phyloP scores from a whole-genome alignment of 495 filamentous ascomycete genomes.

The Penicillium psychrofluorescens region DNA sequence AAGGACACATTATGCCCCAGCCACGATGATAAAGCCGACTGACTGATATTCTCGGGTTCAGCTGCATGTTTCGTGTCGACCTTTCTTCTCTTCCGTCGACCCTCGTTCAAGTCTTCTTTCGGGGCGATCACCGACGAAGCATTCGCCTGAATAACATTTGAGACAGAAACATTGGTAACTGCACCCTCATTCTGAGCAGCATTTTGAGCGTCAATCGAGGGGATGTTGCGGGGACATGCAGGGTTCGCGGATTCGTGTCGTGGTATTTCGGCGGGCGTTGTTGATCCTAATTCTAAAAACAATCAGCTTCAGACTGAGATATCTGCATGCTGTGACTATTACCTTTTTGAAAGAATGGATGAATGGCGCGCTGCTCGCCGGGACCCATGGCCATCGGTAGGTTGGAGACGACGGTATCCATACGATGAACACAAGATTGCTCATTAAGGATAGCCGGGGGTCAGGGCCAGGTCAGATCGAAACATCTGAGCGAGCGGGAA shows the following conservation, averaged over 20 bases:
- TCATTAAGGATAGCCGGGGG: background rate
- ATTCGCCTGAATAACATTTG: too few relatives aligned
- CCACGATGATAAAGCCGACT: constrained; percentile 13
- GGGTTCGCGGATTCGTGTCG: too few relatives aligned
- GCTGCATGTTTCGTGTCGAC: constrained; percentile 20
- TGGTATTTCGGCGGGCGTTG: too few relatives aligned
- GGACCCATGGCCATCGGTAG: constrained; percentile 34
- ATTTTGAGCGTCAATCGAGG: too few relatives aligned
- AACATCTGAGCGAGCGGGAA: background rate
- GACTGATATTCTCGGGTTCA: constrained; percentile 1
- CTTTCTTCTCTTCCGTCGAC: constrained; percentile 45
- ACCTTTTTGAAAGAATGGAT: constrained; percentile 40
- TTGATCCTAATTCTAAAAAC: constrained; percentile 9
- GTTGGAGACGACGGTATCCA: constrained; percentile 18
- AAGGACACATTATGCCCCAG: constrained; percentile 4
- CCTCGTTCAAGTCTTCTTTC: constrained; percentile 36
- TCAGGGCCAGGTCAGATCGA: background rate
- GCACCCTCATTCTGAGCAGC: too few relatives aligned
- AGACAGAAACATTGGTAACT: too few relatives aligned
- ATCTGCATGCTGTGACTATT: background rate
- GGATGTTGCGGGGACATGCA: too few relatives aligned
- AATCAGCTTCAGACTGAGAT: constrained; percentile 7
- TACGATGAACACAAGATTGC: constrained; percentile 7
- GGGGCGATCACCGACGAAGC: constrained; percentile 1
- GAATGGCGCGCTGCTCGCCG: constrained; percentile 30